These are phyloP conservation scores for Cladosporium oxysporum DNA, from an alignment of 2,329 filamentous ascomycete genomes.

Conservation along the genomic window DNA sequence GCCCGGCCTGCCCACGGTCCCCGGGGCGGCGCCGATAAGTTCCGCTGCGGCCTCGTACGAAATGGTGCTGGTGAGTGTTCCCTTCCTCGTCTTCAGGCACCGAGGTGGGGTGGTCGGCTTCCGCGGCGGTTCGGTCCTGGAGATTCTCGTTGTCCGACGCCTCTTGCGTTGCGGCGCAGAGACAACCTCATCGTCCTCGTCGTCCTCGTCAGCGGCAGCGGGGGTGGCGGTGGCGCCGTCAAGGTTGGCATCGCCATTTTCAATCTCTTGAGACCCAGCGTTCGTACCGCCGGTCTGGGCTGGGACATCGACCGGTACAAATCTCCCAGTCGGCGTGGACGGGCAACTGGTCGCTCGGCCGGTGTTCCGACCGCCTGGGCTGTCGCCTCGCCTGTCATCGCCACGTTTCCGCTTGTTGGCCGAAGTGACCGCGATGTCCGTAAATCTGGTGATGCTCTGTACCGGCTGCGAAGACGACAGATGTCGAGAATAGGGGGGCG, in stretches of 20 bases:
- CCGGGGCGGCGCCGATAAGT: neutral
- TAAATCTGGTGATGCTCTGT: neutral
- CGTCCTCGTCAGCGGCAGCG: neutral
- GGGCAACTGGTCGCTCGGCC: neutral
- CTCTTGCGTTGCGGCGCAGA: neutral
- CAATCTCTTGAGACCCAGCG: too few relatives aligned
- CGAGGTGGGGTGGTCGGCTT: neutral
- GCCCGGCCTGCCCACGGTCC: neutral
- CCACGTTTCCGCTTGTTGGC: neutral
- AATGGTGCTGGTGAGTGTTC: neutral
- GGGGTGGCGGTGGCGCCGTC: too few relatives aligned
- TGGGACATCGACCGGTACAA: too few relatives aligned
- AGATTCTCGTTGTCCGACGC: neutral
- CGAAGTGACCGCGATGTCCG: neutral
- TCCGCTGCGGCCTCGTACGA: neutral
- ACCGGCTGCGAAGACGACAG: neutral
- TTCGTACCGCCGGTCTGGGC: too few relatives aligned
- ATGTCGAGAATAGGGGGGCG: neutral
- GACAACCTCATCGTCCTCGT: neutral
- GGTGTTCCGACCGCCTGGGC: too few relatives aligned
- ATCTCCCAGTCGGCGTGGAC: neutral
- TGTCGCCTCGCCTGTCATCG: too few relatives aligned
- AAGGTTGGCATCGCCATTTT: too few relatives aligned
- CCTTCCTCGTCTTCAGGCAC: neutral
- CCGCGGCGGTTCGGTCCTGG: neutral